phyloP scores from a whole-genome alignment of 768 basidiomycete genomes.

The Rhizopogon vulgaris region DNA sequence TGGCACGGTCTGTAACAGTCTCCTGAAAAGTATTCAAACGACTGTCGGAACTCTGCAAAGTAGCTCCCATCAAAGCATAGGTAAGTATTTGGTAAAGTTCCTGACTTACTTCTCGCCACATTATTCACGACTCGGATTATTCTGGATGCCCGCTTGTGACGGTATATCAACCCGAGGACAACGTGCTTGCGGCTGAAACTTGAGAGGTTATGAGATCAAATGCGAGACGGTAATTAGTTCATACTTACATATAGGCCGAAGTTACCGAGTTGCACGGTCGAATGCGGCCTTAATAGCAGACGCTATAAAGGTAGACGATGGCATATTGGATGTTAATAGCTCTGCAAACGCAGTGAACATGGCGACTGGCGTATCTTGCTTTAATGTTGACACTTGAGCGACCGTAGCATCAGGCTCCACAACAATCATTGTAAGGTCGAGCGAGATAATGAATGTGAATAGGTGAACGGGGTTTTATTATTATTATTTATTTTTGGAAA shows the following conservation, averaged over 20 bases:
- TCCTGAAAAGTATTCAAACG: too few species aligned
- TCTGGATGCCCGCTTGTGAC: background rate
- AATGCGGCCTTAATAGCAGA: too few species aligned
- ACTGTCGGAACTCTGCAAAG: background rate
- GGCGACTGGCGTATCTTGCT: too few species aligned
- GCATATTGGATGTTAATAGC: too few species aligned
- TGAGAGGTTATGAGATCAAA: background rate
- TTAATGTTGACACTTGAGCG: conserved; percentile 1
- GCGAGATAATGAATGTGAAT: too few species aligned
- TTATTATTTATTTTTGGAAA: too few species aligned
- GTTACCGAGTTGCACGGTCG: too few species aligned
- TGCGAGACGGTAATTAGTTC: background rate
- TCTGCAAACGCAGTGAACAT: too few species aligned
- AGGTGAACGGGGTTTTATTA: too few species aligned
- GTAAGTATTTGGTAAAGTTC: background rate
- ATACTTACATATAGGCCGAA: too few species aligned
- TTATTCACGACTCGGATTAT: background rate
- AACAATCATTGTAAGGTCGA: conserved; percentile 4
- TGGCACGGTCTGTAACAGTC: too few species aligned
- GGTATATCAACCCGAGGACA: background rate
- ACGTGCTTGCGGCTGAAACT: background rate
- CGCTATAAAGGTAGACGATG: too few species aligned
- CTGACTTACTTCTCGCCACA: background rate
- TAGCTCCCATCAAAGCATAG: background rate
- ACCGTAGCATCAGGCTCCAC: conserved; percentile 1